Evolutionary conservation across 257 asterid species (phyloP), one percentile per base, ranked within the genome.

Genomic region (Penstemon barbatus): DNA sequence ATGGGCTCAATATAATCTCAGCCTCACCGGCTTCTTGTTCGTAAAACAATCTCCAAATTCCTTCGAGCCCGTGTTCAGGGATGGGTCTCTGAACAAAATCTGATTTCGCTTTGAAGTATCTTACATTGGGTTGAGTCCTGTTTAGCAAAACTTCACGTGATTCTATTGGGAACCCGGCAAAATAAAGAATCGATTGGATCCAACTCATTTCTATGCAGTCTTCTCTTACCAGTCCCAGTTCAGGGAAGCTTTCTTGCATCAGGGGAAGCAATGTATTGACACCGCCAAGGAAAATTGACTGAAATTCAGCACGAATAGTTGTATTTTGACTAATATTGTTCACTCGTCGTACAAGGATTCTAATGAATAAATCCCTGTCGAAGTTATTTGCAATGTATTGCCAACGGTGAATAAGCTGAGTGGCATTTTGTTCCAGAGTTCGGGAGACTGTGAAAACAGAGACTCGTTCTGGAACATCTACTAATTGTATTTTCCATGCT

Each of bases 201-300:
- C 64, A 58, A 37, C 64, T 58, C 7, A 58, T 45, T 10, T 37
- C 64, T 4, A 8, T 58, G 64, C 48, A 38, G 38, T 58, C 64
- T 37, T 58, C 64, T 36, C 45, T 58, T 58, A 6, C 38, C 25
- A 58, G 7, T 8, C 64, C 64, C 25, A 58, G 15, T 58, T 58
- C 64, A 9, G 64, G 64, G 38, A 58, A 58, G 5, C 19, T 6
- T 10, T 38, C 48, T 4, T 58, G 25, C 64, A 58, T 58, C 4
- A 58, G 41, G 38, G 64, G 25, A 19, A 58, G 41, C 3, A 58
- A 38, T 39, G 5, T 19, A 33, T 58, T 45, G 3, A 43, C 48
- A 9, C 48, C 5, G 41, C 64, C 64, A 0, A 58, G 64, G 45
- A 10, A 58, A 58, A 58, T 44, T 10, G 64, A 58, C 4, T 36